A percentile compares a stretch with the other conserved stretches of the same genome.
Conservation (phyloP, 1,284 basidiomycete species). For the Cryptococcus sp. region DNA sequence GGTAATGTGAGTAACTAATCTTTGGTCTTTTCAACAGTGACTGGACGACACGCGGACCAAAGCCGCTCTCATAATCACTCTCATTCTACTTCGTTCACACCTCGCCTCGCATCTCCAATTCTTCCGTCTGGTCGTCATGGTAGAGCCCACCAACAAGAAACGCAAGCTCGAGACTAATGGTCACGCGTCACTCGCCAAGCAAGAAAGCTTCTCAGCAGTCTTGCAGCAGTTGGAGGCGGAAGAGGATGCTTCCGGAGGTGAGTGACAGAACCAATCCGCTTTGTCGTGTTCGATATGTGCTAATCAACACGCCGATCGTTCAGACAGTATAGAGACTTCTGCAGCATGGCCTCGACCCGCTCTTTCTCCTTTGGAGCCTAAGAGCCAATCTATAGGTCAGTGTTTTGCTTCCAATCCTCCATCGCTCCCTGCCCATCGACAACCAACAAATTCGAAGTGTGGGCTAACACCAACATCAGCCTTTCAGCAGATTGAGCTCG, state of each 20-base stretch:
- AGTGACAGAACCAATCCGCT: slow-evolving; percentile 5
- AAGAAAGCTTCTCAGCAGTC: slow-evolving; percentile 72
- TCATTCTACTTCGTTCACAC: no score
- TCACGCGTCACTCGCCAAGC: slow-evolving; percentile 17
- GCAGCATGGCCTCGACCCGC: slow-evolving; percentile 75
- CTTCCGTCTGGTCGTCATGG: slow-evolving; percentile 11
- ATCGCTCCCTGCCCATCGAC: neutral
- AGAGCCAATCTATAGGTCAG: slow-evolving; percentile 64
- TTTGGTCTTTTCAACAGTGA: no score
- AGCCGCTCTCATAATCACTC: neutral
- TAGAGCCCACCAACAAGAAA: slow-evolving; percentile 40
- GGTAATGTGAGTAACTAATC: no score
- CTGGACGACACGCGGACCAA: no score
- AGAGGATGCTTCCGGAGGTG: slow-evolving; percentile 55
- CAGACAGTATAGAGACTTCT: slow-evolving; percentile 54
- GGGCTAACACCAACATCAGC: slow-evolving; percentile 37
- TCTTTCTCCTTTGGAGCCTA: slow-evolving; percentile 61
- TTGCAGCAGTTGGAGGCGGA: slow-evolving; percentile 73
- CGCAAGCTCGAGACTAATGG: slow-evolving; percentile 30
- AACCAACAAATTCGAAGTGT: neutral
- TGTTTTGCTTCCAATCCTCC: neutral
- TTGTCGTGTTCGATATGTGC: no score
- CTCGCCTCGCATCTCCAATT: no score
- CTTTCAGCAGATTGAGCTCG: slow-evolving; percentile 93
- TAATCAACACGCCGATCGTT: neutral